These are phyloP conservation scores for Calocera viscosa DNA, from an alignment of 768 basidiomycete genomes.

Conservation along the genomic window DNA sequence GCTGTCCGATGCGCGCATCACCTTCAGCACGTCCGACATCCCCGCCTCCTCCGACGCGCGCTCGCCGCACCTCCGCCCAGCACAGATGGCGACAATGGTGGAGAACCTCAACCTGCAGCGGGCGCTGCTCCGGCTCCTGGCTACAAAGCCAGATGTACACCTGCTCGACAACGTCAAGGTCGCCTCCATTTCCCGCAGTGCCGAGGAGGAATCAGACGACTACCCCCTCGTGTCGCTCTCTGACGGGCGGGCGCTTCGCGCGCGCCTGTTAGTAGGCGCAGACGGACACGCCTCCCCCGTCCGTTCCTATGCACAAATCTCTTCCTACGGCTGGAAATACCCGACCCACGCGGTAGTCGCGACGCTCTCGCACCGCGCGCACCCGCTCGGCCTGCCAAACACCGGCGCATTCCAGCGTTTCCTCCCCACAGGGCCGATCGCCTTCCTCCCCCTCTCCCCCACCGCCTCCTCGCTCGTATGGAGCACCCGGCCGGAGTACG, in stretches of 20 bases:
- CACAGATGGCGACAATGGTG: slow-evolving; percentile 64
- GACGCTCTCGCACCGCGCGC: slow-evolving; percentile 56
- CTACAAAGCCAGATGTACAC: slow-evolving; percentile 38
- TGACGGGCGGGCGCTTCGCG: slow-evolving; percentile 49
- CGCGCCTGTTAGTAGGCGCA: slow-evolving; percentile 79
- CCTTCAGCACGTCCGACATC: slow-evolving; percentile 42
- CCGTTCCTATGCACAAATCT: slow-evolving; percentile 68
- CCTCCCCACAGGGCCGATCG: slow-evolving; percentile 87
- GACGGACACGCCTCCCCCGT: slow-evolving; percentile 95
- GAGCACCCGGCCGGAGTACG: slow-evolving; percentile 73
- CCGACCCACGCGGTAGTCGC: slow-evolving; percentile 82
- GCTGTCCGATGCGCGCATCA: slow-evolving; percentile 63
- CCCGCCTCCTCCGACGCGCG: slow-evolving; percentile 20
- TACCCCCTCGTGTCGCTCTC: slow-evolving; percentile 77
- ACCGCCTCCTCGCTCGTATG: slow-evolving; percentile 82
- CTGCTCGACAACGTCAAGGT: slow-evolving; percentile 68
- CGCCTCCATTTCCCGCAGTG: slow-evolving; percentile 46
- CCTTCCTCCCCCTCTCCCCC: slow-evolving; percentile 73
- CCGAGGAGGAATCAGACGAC: slow-evolving; percentile 36
- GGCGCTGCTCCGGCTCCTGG: slow-evolving; percentile 57
- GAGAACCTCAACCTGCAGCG: slow-evolving; percentile 92
- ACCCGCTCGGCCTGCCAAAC: slow-evolving; percentile 32
- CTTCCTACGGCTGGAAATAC: slow-evolving; percentile 86
- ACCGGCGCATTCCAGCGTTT: slow-evolving; percentile 87
- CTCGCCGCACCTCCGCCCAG: slow-evolving; percentile 21